Conservation (phyloP, 192 early-diverging fungal genomes). For the Irineochytrium annulatum region DNA sequence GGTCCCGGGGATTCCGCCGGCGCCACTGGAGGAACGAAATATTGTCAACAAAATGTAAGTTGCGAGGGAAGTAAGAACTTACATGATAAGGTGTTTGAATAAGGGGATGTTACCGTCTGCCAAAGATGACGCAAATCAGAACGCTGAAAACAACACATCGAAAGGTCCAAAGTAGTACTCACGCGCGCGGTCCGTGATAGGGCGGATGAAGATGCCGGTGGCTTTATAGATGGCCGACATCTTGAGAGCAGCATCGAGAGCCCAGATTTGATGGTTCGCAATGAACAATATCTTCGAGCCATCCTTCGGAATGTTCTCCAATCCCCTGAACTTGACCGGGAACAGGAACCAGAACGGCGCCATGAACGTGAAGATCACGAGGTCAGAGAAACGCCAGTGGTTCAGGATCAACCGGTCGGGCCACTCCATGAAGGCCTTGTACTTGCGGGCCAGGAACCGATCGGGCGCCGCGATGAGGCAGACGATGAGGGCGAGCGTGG, state of each 20-base stretch:
- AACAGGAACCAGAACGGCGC: neutral
- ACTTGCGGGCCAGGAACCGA: neutral
- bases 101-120: constrained; percentile 1
- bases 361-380: neutral
- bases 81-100: constrained; percentile 6
- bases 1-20: constrained; percentile 2
- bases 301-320: constrained; percentile 6
- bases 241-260: constrained; percentile 1
- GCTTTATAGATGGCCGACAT: neutral
- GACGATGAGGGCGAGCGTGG: neutral
- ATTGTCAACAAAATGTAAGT: no score
- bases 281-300: constrained; percentile 2
- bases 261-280: constrained; percentile 3
- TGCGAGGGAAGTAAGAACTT: no score
- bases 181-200: constrained; percentile 4
- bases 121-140: neutral
- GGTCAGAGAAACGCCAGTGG: neutral
- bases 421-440: constrained; percentile 12
- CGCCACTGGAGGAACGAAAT: no score
- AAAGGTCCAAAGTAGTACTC: neutral
- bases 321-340: constrained; percentile 1
- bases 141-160: no score
- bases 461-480: neutral
- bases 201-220: neutral
- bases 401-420: neutral